A percentile compares a stretch with the other conserved stretches of the same genome.
phyloP scores from a whole-genome alignment of 805 yeast species.

The Ogataea minuta region DNA sequence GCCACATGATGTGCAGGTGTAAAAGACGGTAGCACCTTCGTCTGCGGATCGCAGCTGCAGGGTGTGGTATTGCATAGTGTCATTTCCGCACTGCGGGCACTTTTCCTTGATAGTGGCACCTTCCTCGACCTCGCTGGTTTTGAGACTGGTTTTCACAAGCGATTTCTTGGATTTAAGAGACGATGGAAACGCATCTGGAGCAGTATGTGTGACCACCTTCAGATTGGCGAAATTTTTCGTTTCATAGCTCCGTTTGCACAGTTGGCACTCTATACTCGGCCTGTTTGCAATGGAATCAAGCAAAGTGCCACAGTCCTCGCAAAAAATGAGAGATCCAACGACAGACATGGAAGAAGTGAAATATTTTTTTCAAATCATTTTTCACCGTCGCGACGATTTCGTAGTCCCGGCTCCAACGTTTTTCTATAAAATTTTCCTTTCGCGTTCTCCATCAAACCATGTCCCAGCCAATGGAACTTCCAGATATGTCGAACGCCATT shows the following conservation, averaged over 20 bases:
- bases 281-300: constrained; percentile 63
- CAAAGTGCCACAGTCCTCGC: constrained; percentile 88
- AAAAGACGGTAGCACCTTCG: constrained; percentile 99
- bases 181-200: constrained; percentile 94
- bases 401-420: constrained; percentile 3
- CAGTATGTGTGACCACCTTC: constrained; percentile 82
- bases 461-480: constrained; percentile 49
- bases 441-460: constrained; percentile 16
- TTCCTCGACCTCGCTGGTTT: constrained; percentile 76
- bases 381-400: constrained; percentile 8
- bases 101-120: constrained; percentile 97
- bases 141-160: constrained; percentile 82
- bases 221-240: constrained; percentile 63
- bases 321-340: constrained; percentile 92
- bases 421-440: constrained; percentile 12
- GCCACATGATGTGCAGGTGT: constrained; percentile 91
- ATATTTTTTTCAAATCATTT: constrained; percentile 6
- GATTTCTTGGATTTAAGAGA: constrained; percentile 76
- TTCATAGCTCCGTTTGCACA: constrained; percentile 43
- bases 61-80: constrained; percentile 97
- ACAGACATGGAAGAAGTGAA: constrained; percentile 63
- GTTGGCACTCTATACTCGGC: constrained; percentile 53
- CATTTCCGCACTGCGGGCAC: constrained; percentile 98
- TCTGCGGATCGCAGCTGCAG: constrained; percentile 96
- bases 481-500: constrained; percentile 96